Base-by-base conservation (phyloP, 768 basidiomycete genomes). In the Infundibulicybe gibba region DNA sequence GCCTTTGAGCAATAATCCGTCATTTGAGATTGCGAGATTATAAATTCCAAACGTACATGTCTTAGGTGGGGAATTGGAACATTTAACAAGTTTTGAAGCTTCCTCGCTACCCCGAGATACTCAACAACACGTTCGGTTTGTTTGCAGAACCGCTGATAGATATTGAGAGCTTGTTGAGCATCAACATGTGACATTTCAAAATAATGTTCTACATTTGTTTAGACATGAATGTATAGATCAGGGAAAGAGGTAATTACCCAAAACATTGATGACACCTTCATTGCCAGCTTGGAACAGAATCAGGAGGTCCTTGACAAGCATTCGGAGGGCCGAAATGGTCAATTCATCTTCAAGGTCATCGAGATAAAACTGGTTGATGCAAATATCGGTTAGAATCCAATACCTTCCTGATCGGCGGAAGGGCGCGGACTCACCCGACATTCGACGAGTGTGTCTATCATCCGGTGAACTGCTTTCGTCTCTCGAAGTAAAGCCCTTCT, bases 161-260 rank as follows among this genome's bases (percentile, higher is more conserved):
- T 84, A 14, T 69, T 65, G 19, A 98, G 78, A 2, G 95, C 90
- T 30, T 88, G 83, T 32, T 78, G 69, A 0, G 95, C 97, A 60
- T 98, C 95, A n/a, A 84, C 66, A 52, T 89, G 87, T 0, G 93
- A 91, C 97, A 98, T 98, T 62, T 97, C 94, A 58, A 98, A 97
- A 66, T 97, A 99, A 67, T 95, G 88, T 60, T 97, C 97, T 84
- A 50, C 19, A 43, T 9, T 19, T 12, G 20, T 45, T 64, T n/a
- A 56, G 68, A 52, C 39, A 54, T 58, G 45, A 68, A 57, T 51
- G 61, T 65, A 40, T 34, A 48, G 35, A n/a, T 48, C 10, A n/a
- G 41, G 17, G 17, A 39, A 13, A 15, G 19, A 65, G 61, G 9
- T 62, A 67, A 64, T 68, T 67, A 79, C 83, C 94, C 39, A 89